Evolutionary conservation across 73 alveolate genomes (phyloP).

Genomic region (Paramecium sexaurelia): DNA sequence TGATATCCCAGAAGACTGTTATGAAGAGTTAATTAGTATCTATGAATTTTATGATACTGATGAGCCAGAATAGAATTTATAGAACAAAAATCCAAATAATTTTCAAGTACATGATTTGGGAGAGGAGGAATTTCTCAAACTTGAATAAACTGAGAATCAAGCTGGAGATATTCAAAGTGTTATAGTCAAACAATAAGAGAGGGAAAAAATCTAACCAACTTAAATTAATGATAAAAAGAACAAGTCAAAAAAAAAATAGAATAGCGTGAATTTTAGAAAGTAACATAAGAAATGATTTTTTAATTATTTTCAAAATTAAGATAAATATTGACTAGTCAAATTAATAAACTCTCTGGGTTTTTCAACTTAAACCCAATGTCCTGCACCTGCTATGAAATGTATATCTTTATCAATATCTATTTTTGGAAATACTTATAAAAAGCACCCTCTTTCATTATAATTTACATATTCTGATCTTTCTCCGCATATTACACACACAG

Average conservation of each 20-base stretch:
- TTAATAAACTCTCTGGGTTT: slow-evolving; percentile 58
- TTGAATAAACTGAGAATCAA: neutral
- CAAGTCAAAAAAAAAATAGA: neutral
- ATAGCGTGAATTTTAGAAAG: neutral
- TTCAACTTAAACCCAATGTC: slow-evolving; percentile 66
- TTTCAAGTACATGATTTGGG: slow-evolving; percentile 19
- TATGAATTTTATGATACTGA: slow-evolving; percentile 7
- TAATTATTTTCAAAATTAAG: neutral
- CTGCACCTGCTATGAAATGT: slow-evolving; percentile 58
- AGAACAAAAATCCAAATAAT: neutral
- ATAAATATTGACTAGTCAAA: neutral
- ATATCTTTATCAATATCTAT: slow-evolving; percentile 38
- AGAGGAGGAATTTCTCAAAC: neutral
- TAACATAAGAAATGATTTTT: neutral
- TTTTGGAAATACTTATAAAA: neutral
- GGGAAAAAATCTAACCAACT: neutral
- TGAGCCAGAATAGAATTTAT: neutral
- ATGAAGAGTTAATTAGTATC: neutral
- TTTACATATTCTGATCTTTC: slow-evolving; percentile 56
- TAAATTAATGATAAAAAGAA: neutral
- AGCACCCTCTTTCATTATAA: neutral
- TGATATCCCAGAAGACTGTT: slow-evolving; percentile 29
- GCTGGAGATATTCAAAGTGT: neutral
- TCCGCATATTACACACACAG: slow-evolving; percentile 41
- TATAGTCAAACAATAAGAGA: neutral